phyloP scores from a whole-genome alignment of 1,139 yeast genomes.

The Pichia sp. region DNA sequence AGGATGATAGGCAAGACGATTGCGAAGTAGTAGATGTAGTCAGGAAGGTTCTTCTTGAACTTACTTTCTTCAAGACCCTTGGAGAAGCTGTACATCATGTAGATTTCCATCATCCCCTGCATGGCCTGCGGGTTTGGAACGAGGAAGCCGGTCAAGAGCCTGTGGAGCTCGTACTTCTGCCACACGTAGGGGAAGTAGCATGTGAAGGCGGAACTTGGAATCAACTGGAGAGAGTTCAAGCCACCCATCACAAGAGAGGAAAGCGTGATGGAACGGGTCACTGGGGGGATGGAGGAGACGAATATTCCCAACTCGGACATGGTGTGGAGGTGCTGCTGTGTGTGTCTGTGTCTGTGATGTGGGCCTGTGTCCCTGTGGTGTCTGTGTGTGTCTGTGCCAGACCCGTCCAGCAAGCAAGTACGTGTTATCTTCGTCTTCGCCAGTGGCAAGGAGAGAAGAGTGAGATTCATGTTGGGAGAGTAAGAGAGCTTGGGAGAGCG shows the following conservation, averaged over 20 bases:
- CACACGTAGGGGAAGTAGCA: constrained; percentile 32
- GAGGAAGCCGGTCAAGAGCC: constrained; percentile 49
- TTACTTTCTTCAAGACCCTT: constrained; percentile 56
- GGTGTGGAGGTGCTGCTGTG: too few relatives aligned
- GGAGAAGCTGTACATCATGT: constrained; percentile 57
- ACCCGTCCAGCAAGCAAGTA: too few relatives aligned
- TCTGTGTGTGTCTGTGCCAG: too few relatives aligned
- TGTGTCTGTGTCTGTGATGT: too few relatives aligned
- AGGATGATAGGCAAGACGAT: constrained; percentile 48
- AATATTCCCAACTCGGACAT: constrained; percentile 28
- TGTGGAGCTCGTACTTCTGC: constrained; percentile 40
- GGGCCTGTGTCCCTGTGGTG: too few relatives aligned
- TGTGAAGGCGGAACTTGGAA: constrained; percentile 28
- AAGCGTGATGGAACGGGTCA: constrained; percentile 37
- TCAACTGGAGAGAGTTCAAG: constrained; percentile 32
- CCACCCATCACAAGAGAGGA: constrained; percentile 37
- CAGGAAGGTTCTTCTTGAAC: constrained; percentile 52
- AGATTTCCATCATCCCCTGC: constrained; percentile 50
- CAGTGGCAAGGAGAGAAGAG: too few relatives aligned
- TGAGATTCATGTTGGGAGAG: too few relatives aligned
- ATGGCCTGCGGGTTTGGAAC: constrained; percentile 43
- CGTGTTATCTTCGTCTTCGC: too few relatives aligned
- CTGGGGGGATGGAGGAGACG: constrained; percentile 37
- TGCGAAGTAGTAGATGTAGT: constrained; percentile 54
- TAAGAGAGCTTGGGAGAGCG: too few relatives aligned